Evolutionary conservation across 73 alveolate species (phyloP), one percentile per base, ranked within the genome.

Genomic region (Urostyla sp.): DNA sequence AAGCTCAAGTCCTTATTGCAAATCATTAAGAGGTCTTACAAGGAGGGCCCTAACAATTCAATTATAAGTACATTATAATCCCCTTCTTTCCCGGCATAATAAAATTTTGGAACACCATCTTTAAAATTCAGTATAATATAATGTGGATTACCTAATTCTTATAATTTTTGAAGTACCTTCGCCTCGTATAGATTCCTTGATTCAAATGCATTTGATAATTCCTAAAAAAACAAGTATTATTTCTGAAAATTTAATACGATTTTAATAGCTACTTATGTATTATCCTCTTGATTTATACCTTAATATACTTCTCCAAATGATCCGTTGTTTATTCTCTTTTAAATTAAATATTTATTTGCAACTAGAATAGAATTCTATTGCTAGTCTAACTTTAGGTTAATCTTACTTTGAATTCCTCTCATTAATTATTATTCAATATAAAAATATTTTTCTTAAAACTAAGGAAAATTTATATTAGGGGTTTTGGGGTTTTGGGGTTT

Each of bases 321-420:
- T 10, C 97, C 97, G 72, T 56, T 91, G 24, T 95, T 95, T 30
- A 90, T 80, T 45, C 59, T 78, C 56, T 87, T 80, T 69, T 80
- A 45, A 13, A 90, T 60, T 30, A 86, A 72, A 58, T 87, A 90
- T 87, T 80, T 90, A 48, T 61, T 48, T 6, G 89, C 79, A 11
- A 77, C 82, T 2, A 77, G 34, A 21, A 72, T 58, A 21, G 38
- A 54, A n/a, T 16, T 5, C 18, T 63, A 83, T 16, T n/a, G 45
- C 16, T 27, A 5, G 23, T 66, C 66, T 3, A 44, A 5, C 6
- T 20, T n/a, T n/a, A n/a, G n/a, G n/a, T n/a, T n/a, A n/a, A n/a
- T n/a, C n/a, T n/a, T 49, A 67, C 28, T 31, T 49, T 28, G 44
- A 37, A 51, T 69, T 69, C 16, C 31, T 16, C 18, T 69, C 83